Evolutionary conservation across 139 green algal genomes (phyloP).

Genomic region (Marvania coccoides): DNA sequence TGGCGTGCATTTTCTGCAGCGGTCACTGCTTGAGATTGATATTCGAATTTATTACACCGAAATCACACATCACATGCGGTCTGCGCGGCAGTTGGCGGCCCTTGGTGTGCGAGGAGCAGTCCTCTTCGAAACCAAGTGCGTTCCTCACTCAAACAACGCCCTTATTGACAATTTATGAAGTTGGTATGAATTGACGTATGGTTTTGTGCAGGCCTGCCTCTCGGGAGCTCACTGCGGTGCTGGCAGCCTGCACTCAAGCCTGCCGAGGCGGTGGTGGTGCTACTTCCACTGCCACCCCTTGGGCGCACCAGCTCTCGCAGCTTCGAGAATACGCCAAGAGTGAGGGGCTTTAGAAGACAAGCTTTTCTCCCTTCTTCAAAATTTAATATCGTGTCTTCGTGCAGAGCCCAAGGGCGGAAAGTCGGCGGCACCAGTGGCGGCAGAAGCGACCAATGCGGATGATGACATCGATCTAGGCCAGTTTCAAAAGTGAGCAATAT

Average conservation of each 20-base stretch:
- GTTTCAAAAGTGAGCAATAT: not conserved
- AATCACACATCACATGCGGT: not conserved
- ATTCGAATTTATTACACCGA: not conserved
- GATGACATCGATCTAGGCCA: not conserved
- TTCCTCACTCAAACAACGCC: not conserved
- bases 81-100: not conserved
- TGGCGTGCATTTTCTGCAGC: too few relatives aligned
- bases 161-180: not conserved
- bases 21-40: too few relatives aligned
- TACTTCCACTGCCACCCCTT: not conserved
- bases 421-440: not conserved
- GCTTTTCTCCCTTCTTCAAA: too few relatives aligned
- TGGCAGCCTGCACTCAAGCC: not conserved
- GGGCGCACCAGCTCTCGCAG: not conserved
- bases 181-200: not conserved
- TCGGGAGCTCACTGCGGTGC: not conserved
- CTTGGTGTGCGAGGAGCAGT: not conserved
- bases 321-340: not conserved
- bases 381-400: too few relatives aligned
- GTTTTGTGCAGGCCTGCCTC: not conserved
- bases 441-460: not conserved
- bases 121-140: not conserved
- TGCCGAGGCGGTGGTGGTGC: not conserved
- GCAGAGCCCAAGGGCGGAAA: not conserved
- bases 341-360: too few relatives aligned